These are phyloP conservation scores for Ceratobasidium sp. DNA, from an alignment of 1,284 basidiomycete species.

Conservation along the genomic window DNA sequence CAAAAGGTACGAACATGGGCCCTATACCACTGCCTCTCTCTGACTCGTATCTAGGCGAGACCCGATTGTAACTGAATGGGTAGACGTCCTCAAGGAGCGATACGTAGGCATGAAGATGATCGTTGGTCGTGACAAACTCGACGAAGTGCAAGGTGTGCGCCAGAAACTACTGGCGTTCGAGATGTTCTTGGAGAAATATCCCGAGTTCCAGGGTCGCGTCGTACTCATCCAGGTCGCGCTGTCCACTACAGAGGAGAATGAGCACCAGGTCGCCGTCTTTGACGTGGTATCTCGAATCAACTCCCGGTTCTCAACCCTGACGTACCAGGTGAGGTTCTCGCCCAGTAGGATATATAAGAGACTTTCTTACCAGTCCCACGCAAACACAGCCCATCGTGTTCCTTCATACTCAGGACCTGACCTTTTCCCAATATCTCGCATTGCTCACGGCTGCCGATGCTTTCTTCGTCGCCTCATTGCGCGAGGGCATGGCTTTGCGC, in stretches of 20 bases:
- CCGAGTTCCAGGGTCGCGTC: constrained; percentile 78
- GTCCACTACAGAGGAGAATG: constrained; percentile 82
- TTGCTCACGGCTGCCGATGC: constrained; percentile 84
- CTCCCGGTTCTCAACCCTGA: constrained; percentile 81
- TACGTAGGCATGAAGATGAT: constrained; percentile 87
- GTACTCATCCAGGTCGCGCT: constrained; percentile 89
- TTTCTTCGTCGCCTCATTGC: constrained; percentile 84
- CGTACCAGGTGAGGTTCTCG: constrained; percentile 66
- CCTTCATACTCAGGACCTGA: constrained; percentile 86
- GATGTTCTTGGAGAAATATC: constrained; percentile 80
- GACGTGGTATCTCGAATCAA: constrained; percentile 86
- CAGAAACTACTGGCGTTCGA: constrained; percentile 89
- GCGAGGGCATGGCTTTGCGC: constrained; percentile 88
- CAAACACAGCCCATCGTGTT: constrained; percentile 74
- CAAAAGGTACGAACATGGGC: constrained; percentile 64
- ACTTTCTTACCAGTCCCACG: background rate
- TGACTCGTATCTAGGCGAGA: constrained; percentile 63
- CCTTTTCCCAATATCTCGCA: constrained; percentile 86
- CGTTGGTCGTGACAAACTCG: constrained; percentile 88
- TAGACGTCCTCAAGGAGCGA: constrained; percentile 75
- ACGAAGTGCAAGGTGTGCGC: constrained; percentile 84
- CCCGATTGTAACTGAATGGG: constrained; percentile 84
- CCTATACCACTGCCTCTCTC: background rate
- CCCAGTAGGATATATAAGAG: background rate
- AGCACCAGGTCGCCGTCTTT: constrained; percentile 76